Base-by-base conservation (phyloP, 2,329 filamentous ascomycete species). In the Hymenoscyphus albidus region DNA sequence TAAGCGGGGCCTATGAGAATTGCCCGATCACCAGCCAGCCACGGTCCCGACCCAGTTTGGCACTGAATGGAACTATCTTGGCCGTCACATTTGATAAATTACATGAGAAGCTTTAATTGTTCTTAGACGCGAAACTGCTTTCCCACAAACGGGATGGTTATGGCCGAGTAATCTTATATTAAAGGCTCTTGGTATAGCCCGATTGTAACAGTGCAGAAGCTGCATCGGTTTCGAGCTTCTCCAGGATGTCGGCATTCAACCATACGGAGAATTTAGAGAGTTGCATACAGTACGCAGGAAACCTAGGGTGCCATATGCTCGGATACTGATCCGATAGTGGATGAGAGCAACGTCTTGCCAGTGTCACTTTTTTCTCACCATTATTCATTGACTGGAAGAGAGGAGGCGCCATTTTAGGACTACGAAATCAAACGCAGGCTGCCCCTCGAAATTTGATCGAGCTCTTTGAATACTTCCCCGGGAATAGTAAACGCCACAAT, bases 11-110 rank as follows among this genome's bases (percentile, higher is more conserved):
- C 55, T 22, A 32, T 60, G 58, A 61, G 9, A 64, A 66, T 63
- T 64, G 54, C 55, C 64, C 64, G 64, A 64, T 32, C 18, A 18
- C 44, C 18, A 51, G 56, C 60, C 62, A 35, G 56, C 27, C 57
- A 55, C 32, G 12, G 9, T 5, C 35, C 48, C 35, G 31, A n/a
- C n/a, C n/a, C 27, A 18, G 16, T 48, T 38, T 58, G 27, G 55
- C 40, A 38, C 38, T 59, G n/a, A 22, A 7, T 10, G 18, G n/a
- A 22, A 22, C 2, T 27, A 9, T 22, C 22, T 44, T 51, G 5
- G n/a, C 44, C 44, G 5, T 51, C 12, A 51, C 44, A 51, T 5
- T 22, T 51, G 44, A 44, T 2, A 22, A 51, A 22, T 22, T 51
- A 12, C 22, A 27, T n/a, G 44, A 2, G 18, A 10, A 51, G 44